Evolutionary conservation across 139 green algal genomes (phyloP), one percentile per base, ranked within the genome.

Genomic region (Chlamydomonas sphaeroides): DNA sequence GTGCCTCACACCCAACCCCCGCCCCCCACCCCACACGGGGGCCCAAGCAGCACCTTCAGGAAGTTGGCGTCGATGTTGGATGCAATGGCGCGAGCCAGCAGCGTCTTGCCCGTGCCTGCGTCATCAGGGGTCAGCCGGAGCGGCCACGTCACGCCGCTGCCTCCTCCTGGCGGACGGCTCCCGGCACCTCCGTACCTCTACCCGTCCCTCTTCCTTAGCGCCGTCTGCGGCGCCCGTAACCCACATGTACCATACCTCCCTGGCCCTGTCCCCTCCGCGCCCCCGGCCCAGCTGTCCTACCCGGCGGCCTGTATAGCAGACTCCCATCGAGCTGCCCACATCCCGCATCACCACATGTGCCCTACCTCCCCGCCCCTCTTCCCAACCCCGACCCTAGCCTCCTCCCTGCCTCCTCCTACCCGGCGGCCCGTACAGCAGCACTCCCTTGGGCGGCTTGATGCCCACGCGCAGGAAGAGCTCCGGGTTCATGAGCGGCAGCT

Each of bases 401-500:
- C 42, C 28, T 14, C 11, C 28, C 30, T n/a, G 30, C 68, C 68
- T 8, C 42, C 32, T 15, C 83, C 28, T 69, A 89, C 85, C 86
- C 80, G 82, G 91, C 61, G 89, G 94, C 0, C 93, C 92, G 84
- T 97, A 97, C 65, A 97, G 91, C 81, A 97, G 88, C 82, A 97
- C 94, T 23, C 93, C 95, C 89, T 98, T 99, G 39, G 97, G 97
- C 36, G 97, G 97, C 70, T 98, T 98, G 93, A 99, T 99, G 82
- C 97, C 97, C 38, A 99, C 97, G 1, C 97, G 89, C 49, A 96
- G 72, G 90, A 99, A 99, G 23, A 99, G 93, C 92, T 99, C 97
- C 23, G 97, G 97, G 91, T 99, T 99, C 90, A 99, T 94, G n/a
- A 99, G 91, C 39, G 97, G 97, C 89, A 99, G 92, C 95, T 99